Percentiles rank a stretch among this genome's conserved stretches.
Conservation (phyloP, 345 rosid genomes). For the Pistacia atlantica region DNA sequence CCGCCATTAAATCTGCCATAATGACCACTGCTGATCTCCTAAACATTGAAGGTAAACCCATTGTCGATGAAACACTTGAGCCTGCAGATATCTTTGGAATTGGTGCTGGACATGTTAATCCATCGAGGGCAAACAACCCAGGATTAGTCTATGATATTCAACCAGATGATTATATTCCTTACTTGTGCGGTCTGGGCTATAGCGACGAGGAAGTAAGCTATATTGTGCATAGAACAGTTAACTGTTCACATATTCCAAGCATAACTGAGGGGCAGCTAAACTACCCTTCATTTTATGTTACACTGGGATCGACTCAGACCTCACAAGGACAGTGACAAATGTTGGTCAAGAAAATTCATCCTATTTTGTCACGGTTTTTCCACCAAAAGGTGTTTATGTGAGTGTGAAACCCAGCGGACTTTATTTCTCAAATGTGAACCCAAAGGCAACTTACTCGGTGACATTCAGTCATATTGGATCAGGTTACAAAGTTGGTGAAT, state of each 20-base stretch:
- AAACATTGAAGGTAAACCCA: slow-evolving; percentile 32
- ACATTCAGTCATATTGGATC: slow-evolving; percentile 24
- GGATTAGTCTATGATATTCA: slow-evolving; percentile 64
- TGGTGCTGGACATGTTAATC: slow-evolving; percentile 69
- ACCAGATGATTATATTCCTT: slow-evolving; percentile 44
- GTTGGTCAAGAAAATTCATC: slow-evolving; percentile 39
- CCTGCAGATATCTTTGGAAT: slow-evolving; percentile 54
- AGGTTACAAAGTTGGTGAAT: slow-evolving; percentile 11
- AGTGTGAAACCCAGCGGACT: slow-evolving; percentile 38
- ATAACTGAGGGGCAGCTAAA: slow-evolving; percentile 36
- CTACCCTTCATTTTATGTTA: slow-evolving; percentile 49
- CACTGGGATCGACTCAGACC: slow-evolving; percentile 42
- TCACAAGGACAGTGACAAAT: slow-evolving; percentile 47
- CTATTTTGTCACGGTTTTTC: slow-evolving; percentile 23
- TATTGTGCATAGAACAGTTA: slow-evolving; percentile 18
- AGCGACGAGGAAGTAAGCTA: slow-evolving; percentile 25
- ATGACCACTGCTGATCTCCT: slow-evolving; percentile 40
- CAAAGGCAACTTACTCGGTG: slow-evolving; percentile 40
- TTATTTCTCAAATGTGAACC: slow-evolving; percentile 36
- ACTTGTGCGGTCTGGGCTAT: slow-evolving; percentile 49
- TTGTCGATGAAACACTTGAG: slow-evolving; percentile 46
- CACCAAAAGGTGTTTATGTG: slow-evolving; percentile 39
- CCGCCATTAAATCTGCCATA: slow-evolving; percentile 52
- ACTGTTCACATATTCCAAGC: slow-evolving; percentile 21
- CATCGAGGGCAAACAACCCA: slow-evolving; percentile 54